A percentile compares a stretch with the other conserved stretches of the same genome.
Evolutionary conservation across 1,139 yeast species (phyloP).

Genomic region (Taiozyma sp.): DNA sequence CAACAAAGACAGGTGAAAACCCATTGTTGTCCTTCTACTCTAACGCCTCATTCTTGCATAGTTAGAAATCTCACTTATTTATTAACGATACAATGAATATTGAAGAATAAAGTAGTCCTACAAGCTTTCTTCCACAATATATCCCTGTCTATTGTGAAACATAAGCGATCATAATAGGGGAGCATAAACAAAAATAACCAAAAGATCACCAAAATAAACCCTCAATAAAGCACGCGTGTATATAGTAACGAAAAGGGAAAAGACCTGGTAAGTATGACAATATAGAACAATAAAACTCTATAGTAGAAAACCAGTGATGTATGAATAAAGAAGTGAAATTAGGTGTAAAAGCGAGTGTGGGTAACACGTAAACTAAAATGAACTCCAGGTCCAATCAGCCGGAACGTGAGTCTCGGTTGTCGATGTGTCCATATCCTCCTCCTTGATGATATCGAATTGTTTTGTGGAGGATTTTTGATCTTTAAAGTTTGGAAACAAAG

Average conservation of each 20-base stretch:
- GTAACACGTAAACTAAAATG: conserved; percentile 10
- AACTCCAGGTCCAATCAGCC: conserved; percentile 26
- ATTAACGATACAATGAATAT: not conserved
- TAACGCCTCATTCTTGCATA: conserved; percentile 45
- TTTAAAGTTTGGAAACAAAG: conserved; percentile 7
- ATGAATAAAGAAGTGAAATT: not conserved
- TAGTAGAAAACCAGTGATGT: not conserved
- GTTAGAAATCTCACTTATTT: conserved; percentile 1
- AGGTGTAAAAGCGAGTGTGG: not conserved
- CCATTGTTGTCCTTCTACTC: conserved; percentile 82
- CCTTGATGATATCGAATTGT: not conserved
- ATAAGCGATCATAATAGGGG: not conserved
- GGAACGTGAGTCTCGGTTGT: conserved; percentile 13
- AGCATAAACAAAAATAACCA: not conserved
- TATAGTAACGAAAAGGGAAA: not conserved
- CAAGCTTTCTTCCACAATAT: not conserved
- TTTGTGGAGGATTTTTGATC: not conserved
- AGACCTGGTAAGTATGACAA: not conserved
- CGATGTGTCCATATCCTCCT: not conserved
- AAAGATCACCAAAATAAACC: not conserved
- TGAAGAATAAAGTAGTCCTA: too few relatives aligned
- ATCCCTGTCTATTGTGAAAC: not conserved
- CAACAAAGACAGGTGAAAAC: conserved; percentile 74
- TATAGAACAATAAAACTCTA: not conserved
- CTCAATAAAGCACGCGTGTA: not conserved